Evolutionary conservation across 495 filamentous ascomycete genomes (phyloP).

Genomic region (Extremus antarcticus): DNA sequence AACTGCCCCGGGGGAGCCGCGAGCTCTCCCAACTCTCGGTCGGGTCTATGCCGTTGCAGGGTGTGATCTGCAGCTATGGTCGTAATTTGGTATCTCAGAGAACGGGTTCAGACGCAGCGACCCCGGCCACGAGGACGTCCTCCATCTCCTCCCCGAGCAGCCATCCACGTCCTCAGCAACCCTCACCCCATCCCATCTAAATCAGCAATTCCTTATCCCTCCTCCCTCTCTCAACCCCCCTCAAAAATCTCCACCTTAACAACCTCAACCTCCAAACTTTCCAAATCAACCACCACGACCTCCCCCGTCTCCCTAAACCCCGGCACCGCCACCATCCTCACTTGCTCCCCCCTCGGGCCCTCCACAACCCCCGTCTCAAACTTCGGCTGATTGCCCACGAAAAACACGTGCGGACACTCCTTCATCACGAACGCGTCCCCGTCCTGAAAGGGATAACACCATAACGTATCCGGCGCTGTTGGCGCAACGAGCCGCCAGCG

Average conservation of each 20-base stretch:
- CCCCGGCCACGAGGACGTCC: too few species aligned
- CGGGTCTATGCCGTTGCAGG: too few species aligned
- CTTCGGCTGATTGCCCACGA: conserved; percentile 74
- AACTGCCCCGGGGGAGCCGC: too few species aligned
- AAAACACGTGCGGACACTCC: conserved; percentile 80
- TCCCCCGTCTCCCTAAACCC: conserved; percentile 71
- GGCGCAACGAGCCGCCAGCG: conserved; percentile 87
- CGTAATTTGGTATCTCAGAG: too few species aligned
- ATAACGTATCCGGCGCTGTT: conserved; percentile 91
- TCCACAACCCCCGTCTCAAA: conserved; percentile 69
- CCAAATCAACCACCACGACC: conserved; percentile 73
- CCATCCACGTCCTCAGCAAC: too few species aligned
- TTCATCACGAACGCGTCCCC: conserved; percentile 78
- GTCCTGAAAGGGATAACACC: conserved; percentile 91
- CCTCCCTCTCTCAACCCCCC: conserved; percentile 12
- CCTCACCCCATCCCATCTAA: too few species aligned
- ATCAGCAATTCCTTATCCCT: too few species aligned
- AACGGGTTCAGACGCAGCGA: too few species aligned
- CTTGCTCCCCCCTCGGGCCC: conserved; percentile 50
- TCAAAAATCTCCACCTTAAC: conserved; percentile 53
- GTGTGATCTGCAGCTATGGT: too few species aligned
- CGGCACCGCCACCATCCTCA: conserved; percentile 69
- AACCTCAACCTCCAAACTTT: conserved; percentile 67
- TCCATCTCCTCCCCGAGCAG: too few species aligned
- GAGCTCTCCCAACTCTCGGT: too few species aligned